Evolutionary conservation across 2,329 filamentous ascomycete genomes (phyloP), one percentile per base, ranked within the genome.

Genomic region (Fusarium circinatum): DNA sequence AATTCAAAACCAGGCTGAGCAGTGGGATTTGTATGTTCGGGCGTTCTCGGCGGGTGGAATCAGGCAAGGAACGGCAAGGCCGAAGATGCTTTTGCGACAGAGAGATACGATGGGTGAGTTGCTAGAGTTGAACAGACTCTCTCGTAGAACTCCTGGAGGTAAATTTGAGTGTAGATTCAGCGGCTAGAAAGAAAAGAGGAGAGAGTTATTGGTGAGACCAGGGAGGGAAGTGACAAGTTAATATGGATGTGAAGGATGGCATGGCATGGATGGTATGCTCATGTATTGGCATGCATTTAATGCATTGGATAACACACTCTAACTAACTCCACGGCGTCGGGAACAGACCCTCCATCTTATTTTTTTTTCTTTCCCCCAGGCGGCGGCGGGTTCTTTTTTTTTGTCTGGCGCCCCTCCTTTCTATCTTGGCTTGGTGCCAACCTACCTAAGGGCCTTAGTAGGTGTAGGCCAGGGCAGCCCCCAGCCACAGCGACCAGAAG

Each of bases 31-130:
- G 63, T 65, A 57, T 69, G 61, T 12, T 78, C 75, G 76, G 76
- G 76, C 76, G 76, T 75, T 77, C 64, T 78, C 75, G 76, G 76
- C 71, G 75, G 34, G 67, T 65, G 75, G 63, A 67, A 62, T 58
- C 63, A 72, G 54, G 65, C 61, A 60, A 65, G 59, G 73, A 66
- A 67, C 65, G 68, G 73, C 63, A 56, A 70, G 64, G 75, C 71
- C 73, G 75, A 75, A 49, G 57, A 66, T 67, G 62, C 62, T 67
- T 49, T 65, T 70, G 70, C 68, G 72, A 74, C 52, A 68, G 65
- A 51, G 48, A 24, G 48, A 10, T 51, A 34, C 30, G 30, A 51
- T 51, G 14, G 17, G 22, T 34, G 11, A 32, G 48, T 34, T 24
- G 48, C 30, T 20, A 10, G 48, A 51, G 30, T 61, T 38, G 36